Evolutionary conservation across 2,329 filamentous ascomycete genomes (phyloP), one percentile per base, ranked within the genome.

Genomic region (Alternaria arborescens): DNA sequence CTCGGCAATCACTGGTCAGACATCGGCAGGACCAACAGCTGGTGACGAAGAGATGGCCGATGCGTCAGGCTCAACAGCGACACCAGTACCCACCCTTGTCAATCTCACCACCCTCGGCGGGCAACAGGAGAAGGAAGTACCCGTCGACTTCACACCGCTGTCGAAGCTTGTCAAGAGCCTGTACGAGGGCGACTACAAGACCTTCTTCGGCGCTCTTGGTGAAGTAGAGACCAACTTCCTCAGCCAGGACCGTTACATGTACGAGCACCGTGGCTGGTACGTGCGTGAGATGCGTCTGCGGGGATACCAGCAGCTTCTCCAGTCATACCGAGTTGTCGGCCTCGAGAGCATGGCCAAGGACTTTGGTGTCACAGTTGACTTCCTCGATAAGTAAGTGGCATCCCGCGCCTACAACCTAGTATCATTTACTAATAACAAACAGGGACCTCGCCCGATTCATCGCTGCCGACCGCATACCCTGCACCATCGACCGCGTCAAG

Each of bases 381-480:
- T 94, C 82, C 84, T 99, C 67, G 95, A 99, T 81, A 91, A 90
- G 92, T 95, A 86, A 77, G 89, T 82, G 41, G 26, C 42, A 26
- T 20, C 14, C 12, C 10, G 22, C 24, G 1, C 5, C 32, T 10
- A 5, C 8, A 4, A 18, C n/a, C 11, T 36, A 40, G 12, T 20
- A 14, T n/a, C n/a, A 50, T 32, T 24, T 58, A 44, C 68, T 71
- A 64, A 73, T 38, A 52, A 24, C 30, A 4, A 10, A 10, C 47
- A 96, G 93, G 78, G 95, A 99, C 76, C 88, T 99, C 58, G 94
- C 94, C 77, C 95, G 93, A 75, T 99, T 99, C 82, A 98, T 99
- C 75, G 95, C 95, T 16, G 93, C 89, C 66, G 93, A 94, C 77
- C 90, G 94, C 71, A 94, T 99, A 75, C 90, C 94, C 53, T 98